Percentiles rank a stretch among this genome's conserved stretches.
These are phyloP conservation scores for Colletotrichum sp. DNA, from an alignment of 2,329 filamentous ascomycete genomes.

Conservation along the genomic window DNA sequence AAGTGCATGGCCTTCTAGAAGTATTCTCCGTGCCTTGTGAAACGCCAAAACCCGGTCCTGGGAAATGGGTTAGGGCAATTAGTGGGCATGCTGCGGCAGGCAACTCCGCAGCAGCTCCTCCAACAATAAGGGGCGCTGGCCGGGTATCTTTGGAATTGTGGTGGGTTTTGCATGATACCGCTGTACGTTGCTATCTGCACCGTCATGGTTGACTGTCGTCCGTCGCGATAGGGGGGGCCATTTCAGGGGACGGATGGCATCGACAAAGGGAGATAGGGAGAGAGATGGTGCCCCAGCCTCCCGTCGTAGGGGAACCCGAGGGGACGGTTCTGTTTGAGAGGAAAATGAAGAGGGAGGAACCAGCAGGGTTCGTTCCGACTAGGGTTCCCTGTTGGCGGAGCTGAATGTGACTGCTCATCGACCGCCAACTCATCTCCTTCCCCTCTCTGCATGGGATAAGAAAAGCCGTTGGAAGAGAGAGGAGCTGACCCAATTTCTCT, in stretches of 20 bases:
- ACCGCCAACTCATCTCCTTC: slow-evolving; percentile 18
- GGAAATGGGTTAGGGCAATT: background rate
- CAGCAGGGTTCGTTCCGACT: slow-evolving; percentile 1
- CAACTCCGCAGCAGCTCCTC: background rate
- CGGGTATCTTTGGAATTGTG: slow-evolving; percentile 1
- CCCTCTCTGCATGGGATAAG: slow-evolving; percentile 9
- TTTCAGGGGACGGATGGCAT: background rate
- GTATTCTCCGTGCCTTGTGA: slow-evolving; percentile 9
- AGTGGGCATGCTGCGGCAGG: background rate
- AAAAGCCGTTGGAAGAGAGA: background rate
- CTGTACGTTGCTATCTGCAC: background rate
- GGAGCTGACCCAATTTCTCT: slow-evolving; percentile 1
- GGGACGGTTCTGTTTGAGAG: slow-evolving; percentile 13
- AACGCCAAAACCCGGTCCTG: background rate
- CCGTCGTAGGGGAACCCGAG: slow-evolving; percentile 16
- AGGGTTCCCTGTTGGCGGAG: slow-evolving; percentile 7
- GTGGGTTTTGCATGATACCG: background rate
- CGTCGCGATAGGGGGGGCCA: background rate
- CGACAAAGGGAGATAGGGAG: background rate
- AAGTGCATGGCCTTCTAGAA: slow-evolving; percentile 18
- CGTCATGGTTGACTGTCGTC: background rate
- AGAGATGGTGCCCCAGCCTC: slow-evolving; percentile 9
- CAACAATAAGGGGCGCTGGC: background rate
- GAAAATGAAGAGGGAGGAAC: slow-evolving; percentile 16
- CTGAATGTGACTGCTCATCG: slow-evolving; percentile 18